Evolutionary conservation across 768 basidiomycete genomes (phyloP), one percentile per base, ranked within the genome.

Genomic region (Peribolospora kevripleyi): DNA sequence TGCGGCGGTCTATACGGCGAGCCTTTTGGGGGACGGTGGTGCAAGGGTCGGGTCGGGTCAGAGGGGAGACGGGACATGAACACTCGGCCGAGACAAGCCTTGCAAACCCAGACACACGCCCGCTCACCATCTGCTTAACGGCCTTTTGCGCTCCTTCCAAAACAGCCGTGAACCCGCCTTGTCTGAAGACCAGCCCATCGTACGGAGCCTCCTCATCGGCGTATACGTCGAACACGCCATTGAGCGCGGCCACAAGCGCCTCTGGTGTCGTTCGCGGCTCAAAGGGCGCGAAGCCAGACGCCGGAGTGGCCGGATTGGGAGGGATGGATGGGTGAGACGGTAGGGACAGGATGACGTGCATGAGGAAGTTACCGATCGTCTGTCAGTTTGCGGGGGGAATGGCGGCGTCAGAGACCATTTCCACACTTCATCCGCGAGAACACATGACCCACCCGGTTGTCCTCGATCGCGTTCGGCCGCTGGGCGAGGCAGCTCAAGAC

Each of bases 401-500:
- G 25, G 25, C 25, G 25, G 25, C 25, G 25, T 25, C 25, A 25
- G 25, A 25, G 25, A 25, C 25, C 25, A 25, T 25, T 25, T 25
- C 25, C 25, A 25, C 25, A 25, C 25, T 25, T 25, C 25, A 25
- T 25, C 25, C 25, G 25, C 25, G 25, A 25, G 25, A 25, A 25
- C 25, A 25, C 42, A 14, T 37, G 51, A 55, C 61, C 51, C 61
- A 78, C 79, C 65, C 72, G 69, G 66, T 85, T 91, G 50, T 74
- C 75, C 8, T 79, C 76, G 40, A 82, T 68, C 3, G 78, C 74
- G 25, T 68, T 62, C 0, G 75, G 74, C 58, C 77, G 68, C 63
- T 82, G 80, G 6, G 86, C 88, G 37, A 95, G 74, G 55, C 78
- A 80, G 59, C 85, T 81, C 13, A 95, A 70, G n/a, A 83, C 75